Percentiles rank a stretch among this genome's conserved stretches.
Evolutionary conservation across 2,329 filamentous ascomycete species (phyloP).

Genomic region (Westerdykella aurantiaca): DNA sequence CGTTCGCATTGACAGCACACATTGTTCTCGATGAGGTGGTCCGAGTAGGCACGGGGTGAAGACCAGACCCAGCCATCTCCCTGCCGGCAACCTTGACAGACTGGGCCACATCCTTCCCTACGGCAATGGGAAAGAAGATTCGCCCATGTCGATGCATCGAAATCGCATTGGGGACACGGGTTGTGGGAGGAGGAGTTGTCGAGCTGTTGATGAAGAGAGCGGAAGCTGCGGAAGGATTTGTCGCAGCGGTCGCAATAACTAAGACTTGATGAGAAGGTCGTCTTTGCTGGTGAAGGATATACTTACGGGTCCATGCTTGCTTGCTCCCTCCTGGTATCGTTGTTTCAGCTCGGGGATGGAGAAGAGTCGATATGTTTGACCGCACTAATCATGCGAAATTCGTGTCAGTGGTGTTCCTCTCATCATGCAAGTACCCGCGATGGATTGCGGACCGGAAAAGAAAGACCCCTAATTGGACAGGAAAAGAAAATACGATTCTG

Average conservation of each 20-base stretch:
- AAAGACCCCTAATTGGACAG: too few species aligned
- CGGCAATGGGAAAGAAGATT: constrained; percentile 1
- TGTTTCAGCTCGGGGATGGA: too few species aligned
- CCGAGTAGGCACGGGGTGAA: background rate
- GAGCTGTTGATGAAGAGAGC: background rate
- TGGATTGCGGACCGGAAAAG: too few species aligned
- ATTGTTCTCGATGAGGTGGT: background rate
- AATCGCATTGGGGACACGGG: constrained; percentile 1
- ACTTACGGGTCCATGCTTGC: background rate
- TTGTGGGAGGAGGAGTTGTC: background rate
- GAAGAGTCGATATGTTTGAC: too few species aligned
- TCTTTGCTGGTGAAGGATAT: too few species aligned
- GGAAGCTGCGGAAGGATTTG: background rate
- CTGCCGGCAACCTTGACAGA: constrained; percentile 1
- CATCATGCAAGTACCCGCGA: too few species aligned
- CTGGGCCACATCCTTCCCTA: background rate
- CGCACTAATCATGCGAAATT: too few species aligned
- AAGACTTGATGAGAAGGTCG: background rate
- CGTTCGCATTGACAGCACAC: constrained; percentile 2
- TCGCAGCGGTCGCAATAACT: constrained; percentile 1
- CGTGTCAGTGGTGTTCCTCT: too few species aligned
- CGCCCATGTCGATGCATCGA: background rate
- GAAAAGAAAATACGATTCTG: too few species aligned
- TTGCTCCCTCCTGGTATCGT: too few species aligned
- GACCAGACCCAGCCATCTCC: background rate